phyloP scores from a whole-genome alignment of 2,329 filamentous ascomycete genomes.

The Aspergillus hiratsukae region DNA sequence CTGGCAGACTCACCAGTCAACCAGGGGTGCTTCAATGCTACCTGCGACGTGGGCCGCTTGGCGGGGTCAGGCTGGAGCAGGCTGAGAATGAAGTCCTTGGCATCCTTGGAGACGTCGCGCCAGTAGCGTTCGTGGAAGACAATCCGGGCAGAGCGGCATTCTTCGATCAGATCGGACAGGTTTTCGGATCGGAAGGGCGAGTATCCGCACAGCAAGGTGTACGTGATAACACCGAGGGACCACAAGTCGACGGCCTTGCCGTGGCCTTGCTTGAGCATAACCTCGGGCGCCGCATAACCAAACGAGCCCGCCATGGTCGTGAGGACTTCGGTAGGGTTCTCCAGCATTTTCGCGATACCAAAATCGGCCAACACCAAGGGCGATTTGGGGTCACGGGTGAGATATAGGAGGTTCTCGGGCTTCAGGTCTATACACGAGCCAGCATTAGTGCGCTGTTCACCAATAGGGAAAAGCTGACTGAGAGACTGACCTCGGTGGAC shows the following conservation, averaged over 20 bases:
- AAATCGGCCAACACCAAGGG: constrained; percentile 94
- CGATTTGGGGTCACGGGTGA: constrained; percentile 71
- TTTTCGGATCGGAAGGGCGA: constrained; percentile 97
- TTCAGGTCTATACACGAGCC: constrained; percentile 68
- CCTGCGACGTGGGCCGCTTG: constrained; percentile 71
- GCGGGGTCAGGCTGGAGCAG: constrained; percentile 76
- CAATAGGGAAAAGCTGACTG: neutral
- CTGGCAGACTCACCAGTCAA: constrained; percentile 85
- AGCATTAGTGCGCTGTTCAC: neutral
- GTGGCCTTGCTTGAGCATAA: constrained; percentile 96
- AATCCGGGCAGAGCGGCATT: constrained; percentile 78
- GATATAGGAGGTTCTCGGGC: constrained; percentile 94
- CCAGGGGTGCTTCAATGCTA: constrained; percentile 80
- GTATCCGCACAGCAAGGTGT: constrained; percentile 96
- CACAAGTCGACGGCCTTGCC: constrained; percentile 99
- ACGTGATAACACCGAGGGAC: constrained; percentile 98
- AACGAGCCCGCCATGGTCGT: constrained; percentile 99
- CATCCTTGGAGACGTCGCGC: constrained; percentile 93
- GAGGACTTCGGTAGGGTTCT: constrained; percentile 82
- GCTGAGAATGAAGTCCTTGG: constrained; percentile 85
- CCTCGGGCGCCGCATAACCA: constrained; percentile 93
- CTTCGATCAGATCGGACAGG: constrained; percentile 85
- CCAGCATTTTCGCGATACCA: constrained; percentile 96
- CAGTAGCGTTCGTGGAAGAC: constrained; percentile 98
- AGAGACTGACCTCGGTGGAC: constrained; percentile 75